phyloP scores from a whole-genome alignment of 495 filamentous ascomycete genomes.

The Aspergillus diversus region DNA sequence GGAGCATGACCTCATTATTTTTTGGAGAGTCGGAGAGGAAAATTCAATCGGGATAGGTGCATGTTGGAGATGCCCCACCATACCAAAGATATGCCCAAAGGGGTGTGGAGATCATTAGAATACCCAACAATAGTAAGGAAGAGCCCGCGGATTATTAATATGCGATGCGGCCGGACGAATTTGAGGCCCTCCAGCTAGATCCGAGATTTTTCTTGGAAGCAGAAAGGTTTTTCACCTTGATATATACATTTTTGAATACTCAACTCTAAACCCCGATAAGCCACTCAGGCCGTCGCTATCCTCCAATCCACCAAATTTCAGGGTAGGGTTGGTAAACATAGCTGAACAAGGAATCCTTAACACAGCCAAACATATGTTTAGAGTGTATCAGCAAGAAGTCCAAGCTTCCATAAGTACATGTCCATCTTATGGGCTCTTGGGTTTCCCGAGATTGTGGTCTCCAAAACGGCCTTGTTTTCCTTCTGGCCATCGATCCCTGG shows the following conservation, averaged over 20 bases:
- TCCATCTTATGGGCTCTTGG: constrained; percentile 19
- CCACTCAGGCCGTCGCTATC: no score
- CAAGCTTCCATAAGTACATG: constrained; percentile 16
- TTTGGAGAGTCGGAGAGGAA: neutral
- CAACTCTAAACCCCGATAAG: no score
- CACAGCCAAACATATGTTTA: neutral
- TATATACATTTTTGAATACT: no score
- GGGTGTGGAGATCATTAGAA: neutral
- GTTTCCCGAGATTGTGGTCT: constrained; percentile 14
- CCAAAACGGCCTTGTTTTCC: constrained; percentile 3
- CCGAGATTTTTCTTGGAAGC: no score
- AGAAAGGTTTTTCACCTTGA: no score
- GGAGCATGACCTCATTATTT: neutral
- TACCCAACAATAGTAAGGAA: neutral
- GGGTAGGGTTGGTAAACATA: no score
- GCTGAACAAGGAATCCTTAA: neutral
- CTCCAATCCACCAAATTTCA: no score
- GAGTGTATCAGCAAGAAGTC: neutral
- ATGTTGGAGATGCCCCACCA: constrained; percentile 1
- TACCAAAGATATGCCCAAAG: neutral
- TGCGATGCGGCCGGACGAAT: no score
- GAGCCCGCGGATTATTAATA: neutral
- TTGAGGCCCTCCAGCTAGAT: no score
- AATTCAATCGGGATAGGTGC: neutral
- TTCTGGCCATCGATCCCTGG: constrained; percentile 7